Percentiles rank a stretch among this genome's conserved stretches.
These are phyloP conservation scores for Talaromyces albobiverticillius DNA, from an alignment of 2,329 filamentous ascomycete genomes.

Conservation along the genomic window DNA sequence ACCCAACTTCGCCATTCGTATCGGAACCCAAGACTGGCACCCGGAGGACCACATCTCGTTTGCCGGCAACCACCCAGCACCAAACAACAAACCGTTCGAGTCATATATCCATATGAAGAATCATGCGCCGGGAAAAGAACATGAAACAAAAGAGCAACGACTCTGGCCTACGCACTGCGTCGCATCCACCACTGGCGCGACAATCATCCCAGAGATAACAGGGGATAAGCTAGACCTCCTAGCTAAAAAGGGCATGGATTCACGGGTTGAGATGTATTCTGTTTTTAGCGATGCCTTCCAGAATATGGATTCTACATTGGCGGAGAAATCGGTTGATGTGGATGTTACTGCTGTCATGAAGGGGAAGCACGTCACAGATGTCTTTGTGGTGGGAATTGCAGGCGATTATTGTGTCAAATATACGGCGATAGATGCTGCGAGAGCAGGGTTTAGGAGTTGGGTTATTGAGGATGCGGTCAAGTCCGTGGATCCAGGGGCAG, in stretches of 20 bases:
- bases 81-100: slow-evolving; percentile 65
- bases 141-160: slow-evolving; percentile 62
- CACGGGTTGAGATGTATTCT: slow-evolving; percentile 86
- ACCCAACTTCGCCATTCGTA: slow-evolving; percentile 64
- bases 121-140: slow-evolving; percentile 47
- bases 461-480: slow-evolving; percentile 76
- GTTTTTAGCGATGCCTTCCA: slow-evolving; percentile 81
- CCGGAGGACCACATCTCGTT: slow-evolving; percentile 83
- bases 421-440: slow-evolving; percentile 74
- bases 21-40: slow-evolving; percentile 94
- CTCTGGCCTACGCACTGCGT: slow-evolving; percentile 94
- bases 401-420: slow-evolving; percentile 84
- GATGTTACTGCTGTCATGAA: slow-evolving; percentile 61
- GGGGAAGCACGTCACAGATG: slow-evolving; percentile 64
- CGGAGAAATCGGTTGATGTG: slow-evolving; percentile 44
- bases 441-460: slow-evolving; percentile 72
- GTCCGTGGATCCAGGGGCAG: slow-evolving; percentile 60
- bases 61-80: slow-evolving; percentile 68
- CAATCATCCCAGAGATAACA: slow-evolving; percentile 71
- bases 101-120: slow-evolving; percentile 60
- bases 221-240: slow-evolving; percentile 57
- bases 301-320: slow-evolving; percentile 36
- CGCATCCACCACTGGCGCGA: slow-evolving; percentile 67
- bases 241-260: slow-evolving; percentile 74
- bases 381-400: slow-evolving; percentile 83